Evolutionary conservation across 306 rosid genomes (phyloP).

Genomic region (Medicago lupulina): DNA sequence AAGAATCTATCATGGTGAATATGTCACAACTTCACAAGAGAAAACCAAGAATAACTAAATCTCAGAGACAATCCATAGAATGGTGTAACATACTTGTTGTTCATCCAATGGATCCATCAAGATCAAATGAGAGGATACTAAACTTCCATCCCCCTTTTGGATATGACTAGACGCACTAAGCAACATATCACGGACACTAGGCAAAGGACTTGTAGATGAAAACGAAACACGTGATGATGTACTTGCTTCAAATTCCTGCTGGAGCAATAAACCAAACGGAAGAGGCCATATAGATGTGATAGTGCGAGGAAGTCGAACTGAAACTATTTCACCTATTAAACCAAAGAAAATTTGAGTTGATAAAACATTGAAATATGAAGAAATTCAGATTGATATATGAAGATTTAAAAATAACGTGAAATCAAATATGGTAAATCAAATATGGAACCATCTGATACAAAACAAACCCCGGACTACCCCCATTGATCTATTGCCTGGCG

Average conservation of each 20-base stretch:
- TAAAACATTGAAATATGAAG: slow-evolving; percentile 12
- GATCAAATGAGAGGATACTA: slow-evolving; percentile 76
- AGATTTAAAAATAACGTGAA: background rate
- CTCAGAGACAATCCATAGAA: slow-evolving; percentile 34
- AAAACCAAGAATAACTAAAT: slow-evolving; percentile 28
- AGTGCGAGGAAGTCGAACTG: slow-evolving; percentile 66
- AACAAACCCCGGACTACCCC: background rate
- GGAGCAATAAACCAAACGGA: slow-evolving; percentile 90
- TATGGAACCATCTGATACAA: background rate
- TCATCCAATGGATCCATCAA: slow-evolving; percentile 85
- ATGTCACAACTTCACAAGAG: slow-evolving; percentile 25
- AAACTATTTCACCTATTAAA: slow-evolving; percentile 79
- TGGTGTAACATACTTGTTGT: slow-evolving; percentile 61
- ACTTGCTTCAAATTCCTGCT: slow-evolving; percentile 71
- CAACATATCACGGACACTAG: slow-evolving; percentile 54
- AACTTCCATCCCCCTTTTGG: slow-evolving; percentile 66
- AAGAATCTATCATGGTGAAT: slow-evolving; percentile 30
- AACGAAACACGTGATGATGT: slow-evolving; percentile 53
- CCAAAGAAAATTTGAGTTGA: slow-evolving; percentile 34
- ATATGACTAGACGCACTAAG: slow-evolving; percentile 55
- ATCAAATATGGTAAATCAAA: background rate
- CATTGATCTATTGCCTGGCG: background rate
- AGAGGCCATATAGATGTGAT: slow-evolving; percentile 86
- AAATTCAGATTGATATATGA: background rate
- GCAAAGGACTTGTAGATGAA: slow-evolving; percentile 72